phyloP scores from a whole-genome alignment of 2,329 filamentous ascomycete genomes.

The Colletotrichum incanum region DNA sequence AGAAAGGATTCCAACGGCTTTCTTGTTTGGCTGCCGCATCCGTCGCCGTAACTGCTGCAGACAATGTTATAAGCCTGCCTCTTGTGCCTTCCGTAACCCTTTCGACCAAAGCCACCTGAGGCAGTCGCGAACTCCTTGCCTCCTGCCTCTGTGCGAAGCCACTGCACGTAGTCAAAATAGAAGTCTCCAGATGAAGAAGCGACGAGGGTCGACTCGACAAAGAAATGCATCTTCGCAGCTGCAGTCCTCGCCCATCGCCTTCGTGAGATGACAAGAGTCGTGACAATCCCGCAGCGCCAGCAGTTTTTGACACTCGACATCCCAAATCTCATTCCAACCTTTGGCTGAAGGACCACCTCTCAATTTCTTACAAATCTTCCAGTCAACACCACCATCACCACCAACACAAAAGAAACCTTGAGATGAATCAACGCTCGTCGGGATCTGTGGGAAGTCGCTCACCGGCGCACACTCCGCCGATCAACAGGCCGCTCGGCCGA shows the following conservation, averaged over 20 bases:
- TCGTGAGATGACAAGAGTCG: constrained; percentile 38
- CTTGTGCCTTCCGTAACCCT: constrained; percentile 2
- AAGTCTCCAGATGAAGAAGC: constrained; percentile 35
- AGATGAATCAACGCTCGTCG: constrained; percentile 30
- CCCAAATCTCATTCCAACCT: neutral
- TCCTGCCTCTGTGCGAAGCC: constrained; percentile 15
- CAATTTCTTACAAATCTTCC: neutral
- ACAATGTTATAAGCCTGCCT: constrained; percentile 31
- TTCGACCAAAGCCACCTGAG: constrained; percentile 3
- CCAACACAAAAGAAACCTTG: neutral
- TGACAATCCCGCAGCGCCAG: constrained; percentile 5
- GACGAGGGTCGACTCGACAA: constrained; percentile 32
- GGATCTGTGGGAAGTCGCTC: constrained; percentile 23
- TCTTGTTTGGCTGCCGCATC: constrained; percentile 16
- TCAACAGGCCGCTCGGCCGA: constrained; percentile 16
- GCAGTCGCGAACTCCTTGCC: constrained; percentile 22
- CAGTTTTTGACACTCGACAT: neutral
- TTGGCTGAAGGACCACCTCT: neutral
- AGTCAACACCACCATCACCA: neutral
- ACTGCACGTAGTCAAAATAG: constrained; percentile 24
- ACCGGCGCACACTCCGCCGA: constrained; percentile 24
- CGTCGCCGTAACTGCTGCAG: constrained; percentile 7
- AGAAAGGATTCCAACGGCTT: constrained; percentile 32
- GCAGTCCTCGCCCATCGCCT: constrained; percentile 25
- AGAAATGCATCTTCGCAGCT: constrained; percentile 26